Percentiles rank a stretch among this genome's conserved stretches.
Evolutionary conservation across 768 basidiomycete species (phyloP).

Genomic region (Tephrocybe sp.): DNA sequence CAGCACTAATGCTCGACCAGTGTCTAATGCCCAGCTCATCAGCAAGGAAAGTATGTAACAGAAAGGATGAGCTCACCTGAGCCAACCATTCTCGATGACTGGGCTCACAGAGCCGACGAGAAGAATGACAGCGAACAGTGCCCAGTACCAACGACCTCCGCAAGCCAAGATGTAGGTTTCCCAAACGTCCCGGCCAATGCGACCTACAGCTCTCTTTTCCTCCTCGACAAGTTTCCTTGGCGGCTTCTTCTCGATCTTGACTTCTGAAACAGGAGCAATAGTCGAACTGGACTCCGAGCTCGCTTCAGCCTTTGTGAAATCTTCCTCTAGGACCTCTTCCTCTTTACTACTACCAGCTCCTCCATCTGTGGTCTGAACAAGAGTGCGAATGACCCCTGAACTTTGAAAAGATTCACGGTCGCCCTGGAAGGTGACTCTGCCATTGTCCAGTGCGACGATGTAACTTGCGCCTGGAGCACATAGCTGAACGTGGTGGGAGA

Average conservation of each 20-base stretch:
- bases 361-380: conserved; percentile 57
- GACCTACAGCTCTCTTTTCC: conserved; percentile 74
- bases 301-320: conserved; percentile 1
- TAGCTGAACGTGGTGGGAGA: conserved; percentile 93
- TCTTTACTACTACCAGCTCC: conserved; percentile 31
- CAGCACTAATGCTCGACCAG: conserved; percentile 55
- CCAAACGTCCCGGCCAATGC: conserved; percentile 71
- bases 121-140: conserved; percentile 50
- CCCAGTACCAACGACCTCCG: conserved; percentile 57
- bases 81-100: conserved; percentile 73
- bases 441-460: conserved; percentile 82
- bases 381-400: conserved; percentile 64
- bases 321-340: conserved; percentile 35
- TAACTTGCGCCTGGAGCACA: conserved; percentile 79
- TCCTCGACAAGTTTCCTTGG: conserved; percentile 87
- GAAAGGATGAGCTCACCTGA: conserved; percentile 40
- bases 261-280: conserved; percentile 17
- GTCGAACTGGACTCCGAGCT: conserved; percentile 34
- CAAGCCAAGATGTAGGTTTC: conserved; percentile 51
- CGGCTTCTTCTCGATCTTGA: conserved; percentile 48
- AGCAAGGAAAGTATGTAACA: not conserved
- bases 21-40: conserved; percentile 27
- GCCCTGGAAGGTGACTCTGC: conserved; percentile 77
- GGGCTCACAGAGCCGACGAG: conserved; percentile 61
- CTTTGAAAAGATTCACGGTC: conserved; percentile 58